Base-by-base conservation (phyloP, 2,329 filamentous ascomycete genomes). In the Hypoxylon sp. region DNA sequence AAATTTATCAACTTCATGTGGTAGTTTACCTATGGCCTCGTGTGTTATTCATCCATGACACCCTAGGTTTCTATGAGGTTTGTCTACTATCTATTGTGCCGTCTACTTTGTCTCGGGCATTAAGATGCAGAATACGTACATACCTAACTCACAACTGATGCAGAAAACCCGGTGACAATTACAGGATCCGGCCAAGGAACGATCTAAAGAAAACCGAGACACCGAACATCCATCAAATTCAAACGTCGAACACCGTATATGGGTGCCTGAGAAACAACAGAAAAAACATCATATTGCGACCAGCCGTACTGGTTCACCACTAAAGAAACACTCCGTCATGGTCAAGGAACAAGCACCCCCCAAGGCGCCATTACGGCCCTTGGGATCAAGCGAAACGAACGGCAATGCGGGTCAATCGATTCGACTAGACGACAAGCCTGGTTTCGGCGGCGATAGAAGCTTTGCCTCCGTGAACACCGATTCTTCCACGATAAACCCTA, bases 281-380 rank as follows among this genome's bases (percentile, higher is more conserved):
- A 24, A 62, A 44, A 32, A 54, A 28, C 20, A 41, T 43, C 37
- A 10, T 26, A 59, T 53, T 26, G 32, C 22, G 15, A 48, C 47
- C 8, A 46, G 30, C 17, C 30, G 10, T 8, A 11, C 46, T 39
- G 47, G 26, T 28, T 34, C 11, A 3, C 39, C 59, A 5, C 32
- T 59, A 37, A 54, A 68, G 34, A 61, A 61, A 49, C 64, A 47
- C 51, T 65, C 55, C 63, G 51, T 51, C 59, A 84, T 84, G 82
- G 83, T 79, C 69, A 81, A 78, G 72, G 84, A 79, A 77, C 81
- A 73, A 68, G 82, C 71, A 71, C 82, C 73, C 62, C 80, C 77
- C 65, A 83, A 78, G 80, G 78, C 71, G 73, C 81, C 76, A 34
- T 73, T 71, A 72, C 81, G 71, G 71, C 77, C 83, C 17, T 73